Percentiles rank a stretch among this genome's conserved stretches.
phyloP scores from a whole-genome alignment of 2,329 filamentous ascomycete species.

The Trichoderma koningii region DNA sequence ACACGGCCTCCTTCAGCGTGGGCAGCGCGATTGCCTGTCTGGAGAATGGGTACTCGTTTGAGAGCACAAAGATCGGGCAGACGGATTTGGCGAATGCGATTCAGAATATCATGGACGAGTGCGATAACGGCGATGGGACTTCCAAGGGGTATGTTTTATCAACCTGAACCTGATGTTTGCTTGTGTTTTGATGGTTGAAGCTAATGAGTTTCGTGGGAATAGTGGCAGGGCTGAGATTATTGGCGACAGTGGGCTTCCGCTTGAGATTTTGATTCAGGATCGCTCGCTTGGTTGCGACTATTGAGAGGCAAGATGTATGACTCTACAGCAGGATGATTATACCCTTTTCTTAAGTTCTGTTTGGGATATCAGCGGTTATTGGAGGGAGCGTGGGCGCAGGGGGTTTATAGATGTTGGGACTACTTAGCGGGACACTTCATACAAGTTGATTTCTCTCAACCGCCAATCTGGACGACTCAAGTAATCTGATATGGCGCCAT shows the following conservation, averaged over 20 bases:
- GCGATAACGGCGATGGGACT: neutral
- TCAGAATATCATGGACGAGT: conserved; percentile 14
- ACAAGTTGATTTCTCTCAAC: neutral
- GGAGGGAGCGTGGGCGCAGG: conserved; percentile 16
- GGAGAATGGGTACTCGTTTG: neutral
- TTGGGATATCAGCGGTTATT: conserved; percentile 8
- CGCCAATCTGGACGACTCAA: too few species aligned
- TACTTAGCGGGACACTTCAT: neutral
- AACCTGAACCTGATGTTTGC: neutral
- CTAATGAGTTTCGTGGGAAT: neutral
- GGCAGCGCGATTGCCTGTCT: conserved; percentile 16
- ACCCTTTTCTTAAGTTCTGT: conserved; percentile 3
- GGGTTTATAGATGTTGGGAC: conserved; percentile 10
- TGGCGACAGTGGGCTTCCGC: conserved; percentile 2
- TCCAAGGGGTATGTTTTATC: conserved; percentile 2
- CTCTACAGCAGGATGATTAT: neutral
- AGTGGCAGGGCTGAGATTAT: conserved; percentile 7
- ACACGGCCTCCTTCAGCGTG: conserved; percentile 9
- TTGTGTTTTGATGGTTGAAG: neutral
- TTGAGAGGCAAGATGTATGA: neutral
- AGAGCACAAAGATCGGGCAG: conserved; percentile 9
- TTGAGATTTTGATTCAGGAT: neutral
- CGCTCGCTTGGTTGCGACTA: neutral
- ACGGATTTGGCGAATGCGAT: conserved; percentile 2
- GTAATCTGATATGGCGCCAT: too few species aligned